These are phyloP conservation scores for Babesia ovis DNA, from an alignment of 169 alveolate genomes.

Conservation along the genomic window DNA sequence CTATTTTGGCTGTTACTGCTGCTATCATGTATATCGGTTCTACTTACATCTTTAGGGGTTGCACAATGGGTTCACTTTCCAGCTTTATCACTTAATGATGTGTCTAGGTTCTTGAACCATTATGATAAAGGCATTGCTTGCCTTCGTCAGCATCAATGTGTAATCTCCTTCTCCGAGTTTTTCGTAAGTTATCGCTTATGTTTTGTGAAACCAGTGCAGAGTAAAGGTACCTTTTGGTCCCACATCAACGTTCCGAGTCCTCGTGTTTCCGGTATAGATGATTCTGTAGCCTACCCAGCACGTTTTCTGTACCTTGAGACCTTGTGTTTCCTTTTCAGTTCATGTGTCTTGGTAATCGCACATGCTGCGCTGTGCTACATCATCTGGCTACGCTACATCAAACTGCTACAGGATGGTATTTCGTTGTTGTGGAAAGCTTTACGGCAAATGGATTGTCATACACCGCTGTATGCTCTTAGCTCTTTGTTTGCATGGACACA, in stretches of 20 bases:
- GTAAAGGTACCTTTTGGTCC: background rate
- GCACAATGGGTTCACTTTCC: background rate
- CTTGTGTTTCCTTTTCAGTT: background rate
- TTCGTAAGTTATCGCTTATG: background rate
- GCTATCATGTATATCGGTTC: slow-evolving; percentile 1
- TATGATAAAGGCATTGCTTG: slow-evolving; percentile 15
- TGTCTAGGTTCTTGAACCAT: slow-evolving; percentile 1
- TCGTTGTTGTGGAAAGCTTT: slow-evolving; percentile 3
- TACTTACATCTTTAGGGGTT: background rate
- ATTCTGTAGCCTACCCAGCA: background rate
- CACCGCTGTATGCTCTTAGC: slow-evolving; percentile 27
- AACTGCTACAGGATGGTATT: slow-evolving; percentile 18
- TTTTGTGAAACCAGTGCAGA: background rate
- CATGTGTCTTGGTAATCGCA: background rate
- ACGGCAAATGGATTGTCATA: slow-evolving; percentile 42
- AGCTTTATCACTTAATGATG: slow-evolving; percentile 9
- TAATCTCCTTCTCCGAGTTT: slow-evolving; percentile 5
- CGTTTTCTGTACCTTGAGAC: slow-evolving; percentile 23
- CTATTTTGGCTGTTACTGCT: slow-evolving; percentile 19
- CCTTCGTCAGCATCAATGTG: slow-evolving; percentile 5
- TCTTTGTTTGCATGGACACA: background rate
- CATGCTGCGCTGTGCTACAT: slow-evolving; percentile 9
- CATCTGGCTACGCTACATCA: slow-evolving; percentile 31
- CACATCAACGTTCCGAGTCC: background rate
- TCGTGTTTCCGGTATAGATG: background rate